phyloP scores from a whole-genome alignment of 2,329 filamentous ascomycete genomes.

The Pseudofabraea citricarpa region DNA sequence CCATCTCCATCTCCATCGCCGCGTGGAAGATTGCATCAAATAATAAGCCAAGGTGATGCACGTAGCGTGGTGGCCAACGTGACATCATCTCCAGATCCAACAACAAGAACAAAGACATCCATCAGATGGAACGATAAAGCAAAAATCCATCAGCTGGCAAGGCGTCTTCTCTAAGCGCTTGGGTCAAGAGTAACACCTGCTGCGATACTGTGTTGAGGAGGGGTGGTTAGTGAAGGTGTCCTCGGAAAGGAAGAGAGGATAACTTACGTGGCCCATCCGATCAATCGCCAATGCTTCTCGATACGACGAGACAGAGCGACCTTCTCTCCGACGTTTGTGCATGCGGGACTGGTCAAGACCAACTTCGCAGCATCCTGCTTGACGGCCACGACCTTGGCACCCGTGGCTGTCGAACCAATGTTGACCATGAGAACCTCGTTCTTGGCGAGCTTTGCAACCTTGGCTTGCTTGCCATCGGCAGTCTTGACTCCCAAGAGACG shows the following conservation, averaged over 20 bases:
- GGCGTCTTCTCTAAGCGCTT: too few species aligned
- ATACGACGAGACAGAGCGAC: slow-evolving; percentile 94
- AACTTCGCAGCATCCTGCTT: slow-evolving; percentile 98
- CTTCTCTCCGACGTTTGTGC: slow-evolving; percentile 97
- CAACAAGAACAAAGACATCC: too few species aligned
- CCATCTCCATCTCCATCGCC: too few species aligned
- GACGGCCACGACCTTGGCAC: slow-evolving; percentile 94
- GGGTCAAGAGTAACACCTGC: slow-evolving; percentile 29
- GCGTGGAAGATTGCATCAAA: too few species aligned
- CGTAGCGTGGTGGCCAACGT: too few species aligned
- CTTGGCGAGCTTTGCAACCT: slow-evolving; percentile 97
- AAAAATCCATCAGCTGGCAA: too few species aligned
- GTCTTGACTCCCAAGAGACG: slow-evolving; percentile 95
- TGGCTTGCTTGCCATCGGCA: slow-evolving; percentile 97
- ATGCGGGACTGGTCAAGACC: slow-evolving; percentile 86
- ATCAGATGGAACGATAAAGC: too few species aligned
- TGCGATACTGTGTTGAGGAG: slow-evolving; percentile 13
- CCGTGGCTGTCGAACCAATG: slow-evolving; percentile 95
- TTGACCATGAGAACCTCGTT: slow-evolving; percentile 99
- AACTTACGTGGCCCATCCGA: slow-evolving; percentile 78
- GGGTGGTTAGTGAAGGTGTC: background rate
- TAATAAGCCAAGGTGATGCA: too few species aligned
- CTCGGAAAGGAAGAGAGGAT: background rate
- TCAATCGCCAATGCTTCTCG: slow-evolving; percentile 98
- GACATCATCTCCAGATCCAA: too few species aligned